Evolutionary conservation across 805 yeast species (phyloP).

Genomic region (Yamadazyma philogaea): DNA sequence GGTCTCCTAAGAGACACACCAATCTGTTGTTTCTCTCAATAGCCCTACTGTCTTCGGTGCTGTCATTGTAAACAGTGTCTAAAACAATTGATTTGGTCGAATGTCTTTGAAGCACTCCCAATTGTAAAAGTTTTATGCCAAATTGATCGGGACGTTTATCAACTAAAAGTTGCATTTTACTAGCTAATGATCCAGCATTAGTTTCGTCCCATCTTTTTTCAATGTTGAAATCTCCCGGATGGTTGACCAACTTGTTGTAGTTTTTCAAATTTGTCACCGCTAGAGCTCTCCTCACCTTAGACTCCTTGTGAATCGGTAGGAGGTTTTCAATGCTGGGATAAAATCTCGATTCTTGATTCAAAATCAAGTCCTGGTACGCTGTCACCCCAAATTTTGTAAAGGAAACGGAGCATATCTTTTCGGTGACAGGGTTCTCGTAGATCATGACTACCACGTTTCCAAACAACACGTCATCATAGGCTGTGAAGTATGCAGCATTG

Average conservation of each 20-base stretch:
- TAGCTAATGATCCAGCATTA: constrained; percentile 77
- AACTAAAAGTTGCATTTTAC: constrained; percentile 54
- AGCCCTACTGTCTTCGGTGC: constrained; percentile 21
- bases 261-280: constrained; percentile 73
- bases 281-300: constrained; percentile 67
- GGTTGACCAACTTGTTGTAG: constrained; percentile 53
- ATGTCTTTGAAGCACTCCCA: constrained; percentile 57
- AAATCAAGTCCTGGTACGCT: constrained; percentile 54
- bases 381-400: constrained; percentile 67
- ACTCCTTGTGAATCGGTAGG: constrained; percentile 41
- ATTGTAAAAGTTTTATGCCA: constrained; percentile 53
- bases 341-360: constrained; percentile 60
- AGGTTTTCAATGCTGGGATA: constrained; percentile 79
- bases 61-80: constrained; percentile 68
- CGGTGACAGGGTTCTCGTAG: constrained; percentile 45
- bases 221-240: constrained; percentile 33
- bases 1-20: constrained; percentile 77
- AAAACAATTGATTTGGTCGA: constrained; percentile 52
- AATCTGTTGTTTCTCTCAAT: constrained; percentile 70
- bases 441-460: constrained; percentile 48
- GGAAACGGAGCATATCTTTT: constrained; percentile 50
- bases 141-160: constrained; percentile 52
- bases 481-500: constrained; percentile 51
- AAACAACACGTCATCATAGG: constrained; percentile 50
- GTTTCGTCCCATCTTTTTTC: constrained; percentile 67